Evolutionary conservation across 148 eudicot genomes (phyloP).

Genomic region (Spergularia marina): DNA sequence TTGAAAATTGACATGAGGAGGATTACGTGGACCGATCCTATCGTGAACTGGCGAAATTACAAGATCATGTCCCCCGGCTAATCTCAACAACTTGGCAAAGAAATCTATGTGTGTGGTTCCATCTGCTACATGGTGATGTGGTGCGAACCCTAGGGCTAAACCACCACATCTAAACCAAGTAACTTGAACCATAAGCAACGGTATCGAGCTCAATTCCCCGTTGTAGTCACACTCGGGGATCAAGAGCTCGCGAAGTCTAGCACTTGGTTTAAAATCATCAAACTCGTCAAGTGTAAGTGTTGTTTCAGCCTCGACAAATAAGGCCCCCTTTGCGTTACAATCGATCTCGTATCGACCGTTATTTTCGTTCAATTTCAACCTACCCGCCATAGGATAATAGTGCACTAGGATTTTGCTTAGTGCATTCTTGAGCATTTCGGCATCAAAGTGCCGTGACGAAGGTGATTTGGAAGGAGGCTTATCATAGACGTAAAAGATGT

Average conservation of each 20-base stretch:
- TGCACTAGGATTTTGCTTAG: constrained; percentile 20
- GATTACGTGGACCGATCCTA: neutral
- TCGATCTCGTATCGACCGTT: neutral
- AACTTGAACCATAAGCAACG: constrained; percentile 14
- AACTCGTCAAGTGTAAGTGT: neutral
- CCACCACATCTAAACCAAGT: constrained; percentile 21
- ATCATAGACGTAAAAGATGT: constrained; percentile 5
- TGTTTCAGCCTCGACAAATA: constrained; percentile 19
- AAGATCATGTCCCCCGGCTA: neutral
- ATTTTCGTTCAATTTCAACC: neutral
- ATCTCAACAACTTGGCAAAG: neutral
- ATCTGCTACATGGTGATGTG: constrained; percentile 18
- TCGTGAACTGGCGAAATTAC: neutral
- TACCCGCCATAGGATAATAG: constrained; percentile 18
- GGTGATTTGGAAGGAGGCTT: neutral
- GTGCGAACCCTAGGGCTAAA: constrained; percentile 11
- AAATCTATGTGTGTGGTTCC: constrained; percentile 9
- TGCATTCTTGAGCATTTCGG: constrained; percentile 12
- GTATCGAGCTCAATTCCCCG: neutral
- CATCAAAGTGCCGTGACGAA: neutral
- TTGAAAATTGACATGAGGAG: neutral
- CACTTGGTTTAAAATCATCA: constrained; percentile 6
- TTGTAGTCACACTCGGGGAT: constrained; percentile 20
- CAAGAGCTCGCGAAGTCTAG: neutral
- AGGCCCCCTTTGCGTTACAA: constrained; percentile 11